Base-by-base conservation (phyloP, 306 rosid genomes). In the Quercus dentata region DNA sequence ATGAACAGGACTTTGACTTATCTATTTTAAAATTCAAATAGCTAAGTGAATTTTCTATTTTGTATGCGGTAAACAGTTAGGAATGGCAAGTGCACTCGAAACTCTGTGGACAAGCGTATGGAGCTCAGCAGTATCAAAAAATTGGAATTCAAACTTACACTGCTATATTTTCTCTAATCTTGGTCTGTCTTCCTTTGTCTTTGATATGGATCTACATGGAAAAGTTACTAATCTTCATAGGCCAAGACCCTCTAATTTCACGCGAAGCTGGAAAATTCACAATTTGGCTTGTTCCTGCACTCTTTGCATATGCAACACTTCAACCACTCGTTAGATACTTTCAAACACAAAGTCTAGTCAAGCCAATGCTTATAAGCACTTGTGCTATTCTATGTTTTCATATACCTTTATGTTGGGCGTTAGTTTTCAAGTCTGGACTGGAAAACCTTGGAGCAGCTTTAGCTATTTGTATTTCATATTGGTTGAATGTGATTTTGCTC, bases 231-330 rank as follows among this genome's bases (percentile, higher is more conserved):
- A 23, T 84, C 19, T 83, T 84, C n/a, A 30, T 88, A 33, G 98
- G 97, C 8, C 98, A 92, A 78, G 97, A 94, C 82, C 91, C 97
- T 87, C 61, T 80, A 25, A 91, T 94, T 74, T 84, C 97, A 27
- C 82, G 18, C 21, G 93, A 92, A 86, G 91, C 97, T 6, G 97
- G 92, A 0, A 86, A 72, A 61, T 88, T 89, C 86, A 56, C 78
- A 35, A 67, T 81, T 5, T 92, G 92, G 86, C 97, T 94, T 56
- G 27, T 92, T 74, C 98, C 97, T 46, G 86, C 91, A 71, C 91
- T 92, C 74, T 83, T 91, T 65, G 98, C 93, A 23, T 80, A 75
- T 79, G 97, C 90, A 72, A 65, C 84, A 79, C 86, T 92, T n/a
- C 91, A 87, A 63, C 89, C 97, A 3, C 78, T 91, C 1, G 78